Evolutionary conservation across 495 filamentous ascomycete genomes (phyloP), one percentile per base, ranked within the genome.

Genomic region (Penicillium egyptiacum): DNA sequence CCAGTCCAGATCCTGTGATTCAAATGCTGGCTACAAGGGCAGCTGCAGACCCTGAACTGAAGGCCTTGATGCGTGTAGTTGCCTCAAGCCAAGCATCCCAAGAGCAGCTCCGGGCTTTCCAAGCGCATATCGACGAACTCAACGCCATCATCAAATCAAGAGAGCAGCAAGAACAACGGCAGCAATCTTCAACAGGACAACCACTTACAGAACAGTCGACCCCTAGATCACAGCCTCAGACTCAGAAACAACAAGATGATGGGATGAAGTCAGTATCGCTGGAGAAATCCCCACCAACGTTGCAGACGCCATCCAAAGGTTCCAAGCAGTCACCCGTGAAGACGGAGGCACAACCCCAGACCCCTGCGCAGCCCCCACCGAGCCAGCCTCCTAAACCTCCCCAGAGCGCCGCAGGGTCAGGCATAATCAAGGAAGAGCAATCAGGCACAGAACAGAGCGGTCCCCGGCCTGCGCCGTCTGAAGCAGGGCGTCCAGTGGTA

Each of bases 1-100:
- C 78, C 2, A 84, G 85, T 40, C 83, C 89, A 4, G 95, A 99
- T 69, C 95, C 95, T 4, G 95, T 99, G 41, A 99, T 99, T 55
- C 89, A 96, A 53, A 91, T 91, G 69, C 75, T 99, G 41, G 95
- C 95, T 3, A 90, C 90, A 58, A 83, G 85, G 62, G 95, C 95
- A 16, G 88, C 89, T 1, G 85, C 88, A 17, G 89, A 99, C 67
- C 86, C 88, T 2, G 83, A 91, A 46, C 78, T 99, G n/a, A 92
- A 96, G 63, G 85, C 86, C n/a, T 80, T 99, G 11, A 99, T 99
- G 95, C 88, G 90, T 64, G 85, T 92, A 12, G 95, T 99, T 9
- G 95, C 95, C 5, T 86, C 88, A 23, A 94, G 92, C 20, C 85
- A 90, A 55, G 95, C 95, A 3, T 82, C 83, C 3, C 83, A 84